phyloP scores from a whole-genome alignment of 352 stramenopile species.

The Phytophthora boehmeriae region DNA sequence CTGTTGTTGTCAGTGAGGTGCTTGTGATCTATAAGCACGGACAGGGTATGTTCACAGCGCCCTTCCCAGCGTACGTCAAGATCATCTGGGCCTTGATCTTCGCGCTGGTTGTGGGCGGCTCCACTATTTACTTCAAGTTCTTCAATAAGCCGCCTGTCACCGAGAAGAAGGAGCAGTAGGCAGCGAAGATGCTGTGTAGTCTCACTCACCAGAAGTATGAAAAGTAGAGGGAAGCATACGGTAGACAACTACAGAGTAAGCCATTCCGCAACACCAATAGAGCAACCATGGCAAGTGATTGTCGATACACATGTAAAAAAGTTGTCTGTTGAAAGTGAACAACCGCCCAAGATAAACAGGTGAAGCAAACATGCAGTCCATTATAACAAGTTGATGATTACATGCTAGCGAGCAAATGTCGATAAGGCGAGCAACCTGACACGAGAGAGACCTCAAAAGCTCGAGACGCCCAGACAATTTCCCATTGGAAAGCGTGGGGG shows the following conservation, averaged over 20 bases:
- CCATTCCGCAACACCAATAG: constrained; percentile 18
- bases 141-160: constrained; percentile 55
- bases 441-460: constrained; percentile 21
- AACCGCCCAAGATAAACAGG: too few species aligned
- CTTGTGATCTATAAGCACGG: constrained; percentile 87
- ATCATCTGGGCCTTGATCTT: constrained; percentile 82
- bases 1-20: constrained; percentile 77
- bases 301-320: constrained; percentile 6
- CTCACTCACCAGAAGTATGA: constrained; percentile 7
- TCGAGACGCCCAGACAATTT: constrained; percentile 19
- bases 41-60: constrained; percentile 87
- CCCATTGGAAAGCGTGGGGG: constrained; percentile 11
- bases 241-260: constrained; percentile 1
- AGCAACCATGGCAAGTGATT: constrained; percentile 12
- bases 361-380: constrained; percentile 27
- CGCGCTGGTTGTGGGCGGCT: constrained; percentile 72
- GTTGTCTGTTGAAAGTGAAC: too few species aligned
- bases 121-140: constrained; percentile 85
- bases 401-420: constrained; percentile 23
- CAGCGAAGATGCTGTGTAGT: constrained; percentile 1
- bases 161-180: constrained; percentile 47
- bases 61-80: constrained; percentile 84
- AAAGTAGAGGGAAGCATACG: constrained; percentile 7
- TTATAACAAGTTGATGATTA: constrained; percentile 33
- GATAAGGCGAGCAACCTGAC: constrained; percentile 9